These are phyloP conservation scores for Camelina laxa DNA, from an alignment of 345 rosid species.

Conservation along the genomic window DNA sequence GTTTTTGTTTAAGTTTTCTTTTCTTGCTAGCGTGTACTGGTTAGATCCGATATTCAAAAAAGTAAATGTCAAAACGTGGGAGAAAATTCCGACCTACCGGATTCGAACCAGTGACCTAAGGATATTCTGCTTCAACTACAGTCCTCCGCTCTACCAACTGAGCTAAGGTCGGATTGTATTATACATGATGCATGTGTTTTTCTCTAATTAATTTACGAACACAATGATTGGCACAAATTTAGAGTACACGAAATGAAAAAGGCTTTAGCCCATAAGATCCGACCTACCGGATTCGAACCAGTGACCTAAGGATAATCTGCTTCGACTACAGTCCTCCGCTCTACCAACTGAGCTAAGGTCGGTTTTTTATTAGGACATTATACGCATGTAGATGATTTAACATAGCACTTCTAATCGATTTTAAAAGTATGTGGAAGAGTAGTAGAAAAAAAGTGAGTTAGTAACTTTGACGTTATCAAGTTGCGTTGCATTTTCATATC, in stretches of 20 bases:
- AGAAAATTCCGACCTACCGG: conserved; percentile 56
- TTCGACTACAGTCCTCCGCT: conserved; percentile 91
- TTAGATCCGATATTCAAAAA: not conserved
- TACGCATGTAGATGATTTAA: not conserved
- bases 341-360: conserved; percentile 96
- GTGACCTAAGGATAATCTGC: conserved; percentile 58
- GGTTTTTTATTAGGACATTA: conserved; percentile 15
- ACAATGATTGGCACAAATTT: not conserved
- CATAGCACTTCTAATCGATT: no score
- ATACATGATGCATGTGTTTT: not conserved
- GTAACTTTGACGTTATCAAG: not conserved
- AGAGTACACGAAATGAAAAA: no score
- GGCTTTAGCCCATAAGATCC: not conserved
- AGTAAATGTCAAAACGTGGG: not conserved
- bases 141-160: conserved; percentile 99
- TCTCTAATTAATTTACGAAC: no score
- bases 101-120: conserved; percentile 76
- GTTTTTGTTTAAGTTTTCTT: no score
- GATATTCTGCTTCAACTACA: conserved; percentile 58
- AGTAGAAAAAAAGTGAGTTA: not conserved
- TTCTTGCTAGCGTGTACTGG: not conserved
- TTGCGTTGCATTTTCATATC: not conserved
- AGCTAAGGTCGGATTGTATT: conserved; percentile 75
- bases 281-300: conserved; percentile 62
- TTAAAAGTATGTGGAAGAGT: not conserved